These are phyloP conservation scores for Teratosphaeriaceae sp. DNA, from an alignment of 2,329 filamentous ascomycete genomes.

Conservation along the genomic window DNA sequence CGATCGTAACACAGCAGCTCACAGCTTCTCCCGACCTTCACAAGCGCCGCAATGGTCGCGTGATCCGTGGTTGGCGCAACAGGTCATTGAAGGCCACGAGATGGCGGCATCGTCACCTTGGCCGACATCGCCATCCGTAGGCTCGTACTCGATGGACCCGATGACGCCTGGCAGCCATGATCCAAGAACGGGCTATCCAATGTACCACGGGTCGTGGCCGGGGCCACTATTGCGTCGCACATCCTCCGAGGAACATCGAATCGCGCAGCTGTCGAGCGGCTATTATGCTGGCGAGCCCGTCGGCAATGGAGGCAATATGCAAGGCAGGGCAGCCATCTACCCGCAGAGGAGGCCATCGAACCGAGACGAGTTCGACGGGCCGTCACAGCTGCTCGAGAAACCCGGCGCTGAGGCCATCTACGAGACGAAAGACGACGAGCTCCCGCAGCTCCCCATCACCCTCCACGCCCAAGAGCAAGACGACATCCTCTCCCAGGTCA, in stretches of 20 bases:
- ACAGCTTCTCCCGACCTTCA: constrained; percentile 16
- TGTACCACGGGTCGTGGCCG: constrained; percentile 20
- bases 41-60: constrained; percentile 22
- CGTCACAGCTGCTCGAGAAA: constrained; percentile 71
- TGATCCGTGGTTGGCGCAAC: constrained; percentile 23
- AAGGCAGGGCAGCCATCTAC: constrained; percentile 17
- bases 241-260: constrained; percentile 23
- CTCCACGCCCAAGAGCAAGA: constrained; percentile 80
- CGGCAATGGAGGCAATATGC: constrained; percentile 17
- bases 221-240: constrained; percentile 21
- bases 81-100: constrained; percentile 20
- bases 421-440: constrained; percentile 69
- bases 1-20: constrained; percentile 15
- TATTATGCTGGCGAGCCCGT: constrained; percentile 21
- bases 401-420: constrained; percentile 61
- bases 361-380: constrained; percentile 83
- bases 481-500: constrained; percentile 70
- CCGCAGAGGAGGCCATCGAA: constrained; percentile 66
- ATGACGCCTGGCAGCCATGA: constrained; percentile 10
- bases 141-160: constrained; percentile 18
- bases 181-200: constrained; percentile 12
- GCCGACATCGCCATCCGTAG: constrained; percentile 22
- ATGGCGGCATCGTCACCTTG: constrained; percentile 18
- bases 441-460: constrained; percentile 76
- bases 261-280: constrained; percentile 15